phyloP scores from a whole-genome alignment of 108 stramenopile species.

The Nitzschia sp. region DNA sequence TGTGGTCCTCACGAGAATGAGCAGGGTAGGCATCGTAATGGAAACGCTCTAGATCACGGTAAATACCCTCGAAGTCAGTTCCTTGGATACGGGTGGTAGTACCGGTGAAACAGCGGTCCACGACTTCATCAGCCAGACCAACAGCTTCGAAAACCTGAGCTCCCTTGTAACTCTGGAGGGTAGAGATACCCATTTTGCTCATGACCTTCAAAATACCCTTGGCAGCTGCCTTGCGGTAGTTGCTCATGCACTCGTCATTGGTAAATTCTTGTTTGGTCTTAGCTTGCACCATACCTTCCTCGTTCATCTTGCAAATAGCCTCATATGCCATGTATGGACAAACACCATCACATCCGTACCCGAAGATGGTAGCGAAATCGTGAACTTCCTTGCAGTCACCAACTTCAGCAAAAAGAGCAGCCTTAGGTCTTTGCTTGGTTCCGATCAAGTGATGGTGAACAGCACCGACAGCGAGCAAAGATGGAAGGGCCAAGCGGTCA shows the following conservation, averaged over 20 bases:
- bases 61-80: conserved; percentile 93
- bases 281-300: conserved; percentile 87
- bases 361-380: conserved; percentile 89
- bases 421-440: conserved; percentile 92
- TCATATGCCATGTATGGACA: conserved; percentile 98
- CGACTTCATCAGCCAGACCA: conserved; percentile 93
- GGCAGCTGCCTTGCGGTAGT: conserved; percentile 93
- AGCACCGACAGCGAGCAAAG: conserved; percentile 92
- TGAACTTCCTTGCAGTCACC: conserved; percentile 97
- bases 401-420: conserved; percentile 93
- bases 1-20: conserved; percentile 49
- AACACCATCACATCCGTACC: conserved; percentile 95
- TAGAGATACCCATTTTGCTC: conserved; percentile 97
- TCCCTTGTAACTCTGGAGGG: conserved; percentile 94
- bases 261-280: conserved; percentile 76
- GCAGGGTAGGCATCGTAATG: conserved; percentile 85
- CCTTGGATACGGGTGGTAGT: conserved; percentile 95
- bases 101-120: conserved; percentile 94
- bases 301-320: conserved; percentile 92
- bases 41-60: conserved; percentile 89
- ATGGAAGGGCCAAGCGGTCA: conserved; percentile 90
- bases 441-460: conserved; percentile 96
- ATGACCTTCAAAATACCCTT: conserved; percentile 96
- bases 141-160: conserved; percentile 97
- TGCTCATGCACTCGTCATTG: conserved; percentile 85